A percentile compares a stretch with the other conserved stretches of the same genome.
phyloP scores from a whole-genome alignment of 768 basidiomycete genomes.

The Grammothele lineata region DNA sequence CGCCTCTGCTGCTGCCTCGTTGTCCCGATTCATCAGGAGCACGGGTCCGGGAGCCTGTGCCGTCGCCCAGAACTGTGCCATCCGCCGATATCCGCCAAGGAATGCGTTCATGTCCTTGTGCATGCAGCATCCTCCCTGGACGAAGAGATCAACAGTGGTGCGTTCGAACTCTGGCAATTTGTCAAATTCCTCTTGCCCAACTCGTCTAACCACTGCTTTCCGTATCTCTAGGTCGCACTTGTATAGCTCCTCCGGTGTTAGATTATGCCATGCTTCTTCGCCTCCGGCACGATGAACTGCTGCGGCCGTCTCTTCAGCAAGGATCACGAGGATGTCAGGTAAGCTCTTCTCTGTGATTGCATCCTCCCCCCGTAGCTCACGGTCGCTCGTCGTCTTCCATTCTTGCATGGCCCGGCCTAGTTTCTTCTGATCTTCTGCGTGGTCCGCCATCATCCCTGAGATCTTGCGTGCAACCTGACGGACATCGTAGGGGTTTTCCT shows the following conservation, averaged over 20 bases:
- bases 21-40: constrained; percentile 13
- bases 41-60: neutral
- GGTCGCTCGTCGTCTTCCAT: constrained; percentile 1
- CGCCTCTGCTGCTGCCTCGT: constrained; percentile 6
- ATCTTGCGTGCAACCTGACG: constrained; percentile 18
- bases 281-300: constrained; percentile 5
- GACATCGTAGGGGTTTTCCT: constrained; percentile 6
- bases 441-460: constrained; percentile 23
- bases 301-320: constrained; percentile 20
- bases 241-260: neutral
- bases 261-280: constrained; percentile 6
- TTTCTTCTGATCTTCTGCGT: constrained; percentile 29
- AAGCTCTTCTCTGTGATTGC: neutral
- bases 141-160: constrained; percentile 24
- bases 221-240: neutral
- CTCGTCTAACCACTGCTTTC: neutral
- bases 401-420: constrained; percentile 9
- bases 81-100: constrained; percentile 25
- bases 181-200: constrained; percentile 15
- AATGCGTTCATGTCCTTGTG: constrained; percentile 36
- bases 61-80: constrained; percentile 8
- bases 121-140: constrained; percentile 36
- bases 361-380: neutral
- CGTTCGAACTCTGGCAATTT: constrained; percentile 13
- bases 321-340: neutral